Base-by-base conservation (phyloP, 352 stramenopile species). In the Globisporangium carolinianum region DNA sequence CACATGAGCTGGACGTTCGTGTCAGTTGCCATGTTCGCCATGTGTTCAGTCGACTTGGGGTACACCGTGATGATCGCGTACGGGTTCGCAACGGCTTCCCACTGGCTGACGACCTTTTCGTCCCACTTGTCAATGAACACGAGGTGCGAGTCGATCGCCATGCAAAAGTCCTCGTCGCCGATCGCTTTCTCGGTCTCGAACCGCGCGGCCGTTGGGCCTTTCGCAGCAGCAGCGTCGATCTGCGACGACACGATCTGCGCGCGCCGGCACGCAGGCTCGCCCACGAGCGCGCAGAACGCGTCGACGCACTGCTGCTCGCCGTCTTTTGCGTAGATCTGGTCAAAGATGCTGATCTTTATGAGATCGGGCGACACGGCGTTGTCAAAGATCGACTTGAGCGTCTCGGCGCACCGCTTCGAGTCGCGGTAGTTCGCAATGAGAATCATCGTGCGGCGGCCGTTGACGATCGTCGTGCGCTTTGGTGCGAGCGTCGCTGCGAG, bases 401-500 rank as follows among this genome's bases (percentile, higher is more conserved):
- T 92, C 70, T 92, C 83, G 14, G 79, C 50, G 14, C 50, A 89
- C 63, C 83, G 80, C 17, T 70, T 73, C 45, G 79, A 88, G 62
- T 92, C 83, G n/a, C 83, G 78, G 71, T 90, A 92, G 60, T 90
- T 92, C 63, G 83, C 79, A 36, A 90, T 74, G 17, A 92, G 66
- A 42, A 92, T 68, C 69, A 92, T 92, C 46, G 79, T 89, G 35
- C 63, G 69, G n/a, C 83, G 79, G 17, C 70, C 75, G 18, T 86
- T 83, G 39, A 90, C 61, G 38, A 83, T 68, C 2, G 69, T 75
- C 43, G 62, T 65, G 36, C 62, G 65, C 37, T 51, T 53, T 0
- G 56, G 70, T 10, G 68, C 63, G 2, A 61, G 48, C 24, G 62
- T 65, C 5, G 57, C 43, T 35, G 50, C 50, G 37, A 39, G 37